Base-by-base conservation (phyloP, 1,139 yeast species). In the Hansenula lynferdii region DNA sequence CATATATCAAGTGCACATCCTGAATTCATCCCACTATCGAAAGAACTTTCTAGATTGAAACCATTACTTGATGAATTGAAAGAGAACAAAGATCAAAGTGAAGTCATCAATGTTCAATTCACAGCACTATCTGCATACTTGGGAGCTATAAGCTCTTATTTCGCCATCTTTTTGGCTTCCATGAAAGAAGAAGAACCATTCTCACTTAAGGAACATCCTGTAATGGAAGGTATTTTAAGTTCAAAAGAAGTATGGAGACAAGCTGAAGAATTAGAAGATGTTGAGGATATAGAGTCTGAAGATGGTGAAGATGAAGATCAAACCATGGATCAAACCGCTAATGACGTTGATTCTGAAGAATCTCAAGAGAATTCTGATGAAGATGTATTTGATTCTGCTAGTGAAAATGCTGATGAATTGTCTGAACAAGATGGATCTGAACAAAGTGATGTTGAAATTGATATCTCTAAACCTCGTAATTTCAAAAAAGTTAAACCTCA, bases 161-260 rank as follows among this genome's bases (percentile, higher is more conserved):
- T 53, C 17, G 46, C 55, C 4, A 28, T 53, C 5, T 50, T 53
- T 34, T 31, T 47, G 6, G 79, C 77, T 28, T 69, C 75, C 31
- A 61, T 82, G 41, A 67, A 67, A 30, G 67, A 68, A 30, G 76
- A 70, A 6, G 84, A 79, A 38, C 70, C 71, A 8, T 79, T 81
- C 52, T 69, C 81, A 23, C 78, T 90, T 82, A 87, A 85, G 52
- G 94, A 85, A 41, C 90, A 83, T 50, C 85, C 92, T 3, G 83
- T 90, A 3, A 89, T 90, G 96, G 90, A 85, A 53, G 74, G 83
- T 24, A 82, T 90, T 32, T 67, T 90, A 42, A 79, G 84, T 40
- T 72, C 92, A 4, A 73, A 94, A 49, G 96, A 89, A 57, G 72
- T 85, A n/a, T 90, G 97, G 96, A 75, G 94, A 57, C 90, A 82